Evolutionary conservation across 2,329 filamentous ascomycete genomes (phyloP), one percentile per base, ranked within the genome.

Genomic region (Leptographium lundbergii): DNA sequence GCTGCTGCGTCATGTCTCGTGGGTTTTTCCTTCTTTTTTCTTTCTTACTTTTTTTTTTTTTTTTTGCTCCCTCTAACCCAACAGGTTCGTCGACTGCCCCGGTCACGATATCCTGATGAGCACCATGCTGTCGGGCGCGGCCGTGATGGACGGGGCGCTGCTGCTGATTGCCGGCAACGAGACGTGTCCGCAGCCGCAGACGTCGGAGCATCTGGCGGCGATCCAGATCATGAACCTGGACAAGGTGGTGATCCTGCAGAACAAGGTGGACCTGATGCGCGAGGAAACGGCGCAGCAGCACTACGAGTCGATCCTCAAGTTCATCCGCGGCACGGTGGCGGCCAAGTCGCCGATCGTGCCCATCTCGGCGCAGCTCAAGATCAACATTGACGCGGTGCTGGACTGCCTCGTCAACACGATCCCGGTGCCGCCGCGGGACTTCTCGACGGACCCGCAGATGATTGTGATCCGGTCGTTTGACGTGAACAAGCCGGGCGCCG

Each of bases 71-170:
- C n/a, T n/a, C n/a, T n/a, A n/a, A n/a, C n/a, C n/a, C n/a, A n/a
- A 3, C 65, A 92, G 89, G 19, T 99, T 97, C 73, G 94, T 97
- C 66, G 94, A 97, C 75, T 97, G 94, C 81, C 94, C 94, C 60
- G 94, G 94, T 75, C 94, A 99, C 89, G 94, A 99, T 77, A 99
- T 99, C 91, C 91, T 99, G 73, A 99, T 99, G 94, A 97, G 92
- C 77, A 99, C 94, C 68, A 99, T 99, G 94, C 86, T 99, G 81
- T 99, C 94, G 70, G 94, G 94, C 70, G 94, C 94, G 68, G 94
- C 94, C 64, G 94, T 99, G 82, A 99, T 99, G 94, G 94, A 99
- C 75, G 94, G 94, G 65, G 94, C 94, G 22, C 83, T 99, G 61
- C 84, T 99, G 59, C 81, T 99, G 58, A 96, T 99, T 71, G 94